Evolutionary conservation across 1,284 basidiomycete genomes (phyloP).

Genomic region (Cryptococcus deneoformans): DNA sequence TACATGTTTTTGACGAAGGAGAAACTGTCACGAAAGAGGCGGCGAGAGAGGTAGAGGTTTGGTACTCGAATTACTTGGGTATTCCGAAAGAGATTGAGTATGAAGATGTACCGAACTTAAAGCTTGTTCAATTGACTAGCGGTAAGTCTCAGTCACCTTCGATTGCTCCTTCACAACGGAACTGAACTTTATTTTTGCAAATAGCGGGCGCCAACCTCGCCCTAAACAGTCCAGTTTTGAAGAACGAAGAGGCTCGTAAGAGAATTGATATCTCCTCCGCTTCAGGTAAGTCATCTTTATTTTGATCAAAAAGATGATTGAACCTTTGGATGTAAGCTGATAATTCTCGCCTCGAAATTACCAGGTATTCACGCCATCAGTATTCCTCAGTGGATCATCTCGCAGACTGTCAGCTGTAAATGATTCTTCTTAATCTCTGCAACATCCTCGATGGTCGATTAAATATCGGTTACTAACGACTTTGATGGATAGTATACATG

Average conservation of each 20-base stretch:
- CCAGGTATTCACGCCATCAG: constrained; percentile 42
- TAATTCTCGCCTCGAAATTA: neutral
- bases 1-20: constrained; percentile 29
- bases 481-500: constrained; percentile 3
- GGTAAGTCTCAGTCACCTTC: constrained; percentile 19
- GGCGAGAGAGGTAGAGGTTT: constrained; percentile 29
- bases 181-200: neutral
- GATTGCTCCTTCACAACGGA: neutral
- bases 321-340: neutral
- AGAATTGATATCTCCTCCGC: constrained; percentile 34
- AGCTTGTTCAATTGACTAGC: constrained; percentile 37
- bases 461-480: neutral
- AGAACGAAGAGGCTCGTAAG: constrained; percentile 20
- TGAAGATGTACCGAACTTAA: constrained; percentile 22
- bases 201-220: constrained; percentile 40
- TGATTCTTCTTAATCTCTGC: neutral
- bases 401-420: constrained; percentile 34
- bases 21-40: constrained; percentile 20
- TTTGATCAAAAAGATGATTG: no score
- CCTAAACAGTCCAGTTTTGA: constrained; percentile 22
- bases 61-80: constrained; percentile 23
- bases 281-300: constrained; percentile 18
- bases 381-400: constrained; percentile 45
- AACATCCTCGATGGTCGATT: neutral
- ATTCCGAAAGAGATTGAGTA: constrained; percentile 21